Percentiles rank a stretch among this genome's conserved stretches.
These are phyloP conservation scores for Termitomyces sp. DNA, from an alignment of 768 basidiomycete genomes.

Conservation along the genomic window DNA sequence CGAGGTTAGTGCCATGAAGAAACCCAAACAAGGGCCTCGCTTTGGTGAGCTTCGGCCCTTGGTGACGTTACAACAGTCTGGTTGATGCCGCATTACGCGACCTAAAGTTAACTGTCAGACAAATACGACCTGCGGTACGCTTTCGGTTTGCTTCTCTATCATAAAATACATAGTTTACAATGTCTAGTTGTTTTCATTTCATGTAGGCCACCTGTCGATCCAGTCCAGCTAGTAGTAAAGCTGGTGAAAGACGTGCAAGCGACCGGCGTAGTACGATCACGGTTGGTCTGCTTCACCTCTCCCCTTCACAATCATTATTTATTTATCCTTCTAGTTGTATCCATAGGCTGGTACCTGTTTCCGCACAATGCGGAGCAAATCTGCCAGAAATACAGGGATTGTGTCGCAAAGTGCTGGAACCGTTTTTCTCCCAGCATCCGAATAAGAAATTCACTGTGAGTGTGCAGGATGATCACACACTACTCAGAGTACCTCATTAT, in stretches of 20 bases:
- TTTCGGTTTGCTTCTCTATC: background rate
- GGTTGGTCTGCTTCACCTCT: slow-evolving; percentile 31
- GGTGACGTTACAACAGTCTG: background rate
- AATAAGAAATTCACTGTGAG: slow-evolving; percentile 45
- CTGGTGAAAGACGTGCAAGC: slow-evolving; percentile 58
- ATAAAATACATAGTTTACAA: background rate
- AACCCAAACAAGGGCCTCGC: slow-evolving; percentile 53
- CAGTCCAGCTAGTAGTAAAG: slow-evolving; percentile 60
- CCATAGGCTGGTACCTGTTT: slow-evolving; percentile 69
- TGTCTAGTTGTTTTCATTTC: slow-evolving; percentile 75
- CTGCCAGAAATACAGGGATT: slow-evolving; percentile 62
- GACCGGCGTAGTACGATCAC: slow-evolving; percentile 61
- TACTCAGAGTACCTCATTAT: background rate
- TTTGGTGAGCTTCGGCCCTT: slow-evolving; percentile 45
- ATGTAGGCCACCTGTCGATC: slow-evolving; percentile 73
- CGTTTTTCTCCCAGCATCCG: slow-evolving; percentile 45
- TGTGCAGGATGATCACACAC: background rate
- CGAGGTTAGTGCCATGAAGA: slow-evolving; percentile 69
- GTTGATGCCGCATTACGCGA: background rate
- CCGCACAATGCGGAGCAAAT: slow-evolving; percentile 63
- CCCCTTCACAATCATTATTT: background rate
- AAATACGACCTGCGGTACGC: slow-evolving; percentile 72
- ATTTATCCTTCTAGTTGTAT: slow-evolving; percentile 41
- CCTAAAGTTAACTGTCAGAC: slow-evolving; percentile 67
- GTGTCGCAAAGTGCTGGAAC: slow-evolving; percentile 47